A percentile compares a stretch with the other conserved stretches of the same genome.
Evolutionary conservation across 495 filamentous ascomycete species (phyloP).

Genomic region (Penicillium bialowiezense): DNA sequence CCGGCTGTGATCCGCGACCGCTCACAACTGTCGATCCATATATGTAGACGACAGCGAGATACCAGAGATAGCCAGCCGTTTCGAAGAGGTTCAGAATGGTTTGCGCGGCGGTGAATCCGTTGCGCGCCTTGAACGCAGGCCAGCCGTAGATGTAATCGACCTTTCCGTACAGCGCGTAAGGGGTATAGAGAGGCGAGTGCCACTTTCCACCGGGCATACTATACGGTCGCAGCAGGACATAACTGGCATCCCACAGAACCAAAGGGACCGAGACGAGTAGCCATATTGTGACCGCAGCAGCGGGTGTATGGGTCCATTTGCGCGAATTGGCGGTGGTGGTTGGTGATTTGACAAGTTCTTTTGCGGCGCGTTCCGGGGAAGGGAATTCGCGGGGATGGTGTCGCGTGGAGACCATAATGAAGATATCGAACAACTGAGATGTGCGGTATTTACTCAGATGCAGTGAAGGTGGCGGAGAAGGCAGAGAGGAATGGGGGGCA

Average conservation of each 20-base stretch:
- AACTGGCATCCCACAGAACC: constrained; percentile 79
- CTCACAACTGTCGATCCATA: constrained; percentile 38
- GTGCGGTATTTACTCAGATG: neutral
- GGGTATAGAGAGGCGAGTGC: constrained; percentile 73
- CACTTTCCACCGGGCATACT: constrained; percentile 76
- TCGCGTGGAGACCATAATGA: constrained; percentile 52
- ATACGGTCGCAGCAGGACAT: constrained; percentile 78
- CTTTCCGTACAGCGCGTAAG: constrained; percentile 77
- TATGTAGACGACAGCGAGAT: constrained; percentile 59
- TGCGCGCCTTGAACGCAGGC: constrained; percentile 66
- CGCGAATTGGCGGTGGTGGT: constrained; percentile 28
- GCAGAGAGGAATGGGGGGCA: constrained; percentile 1
- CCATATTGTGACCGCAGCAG: constrained; percentile 66
- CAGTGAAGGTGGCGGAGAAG: too few species aligned
- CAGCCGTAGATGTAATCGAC: constrained; percentile 85
- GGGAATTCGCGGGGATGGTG: constrained; percentile 48
- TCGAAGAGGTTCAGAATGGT: constrained; percentile 71
- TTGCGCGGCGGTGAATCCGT: constrained; percentile 83
- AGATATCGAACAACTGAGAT: neutral
- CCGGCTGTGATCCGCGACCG: constrained; percentile 32
- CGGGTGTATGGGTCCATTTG: constrained; percentile 66
- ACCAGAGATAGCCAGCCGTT: constrained; percentile 64
- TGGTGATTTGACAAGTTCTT: constrained; percentile 25
- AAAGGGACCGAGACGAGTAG: constrained; percentile 74
- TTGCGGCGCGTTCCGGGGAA: constrained; percentile 27